Conservation (phyloP, 2,329 filamentous ascomycete species). For the Calcarisporium arbuscula region DNA sequence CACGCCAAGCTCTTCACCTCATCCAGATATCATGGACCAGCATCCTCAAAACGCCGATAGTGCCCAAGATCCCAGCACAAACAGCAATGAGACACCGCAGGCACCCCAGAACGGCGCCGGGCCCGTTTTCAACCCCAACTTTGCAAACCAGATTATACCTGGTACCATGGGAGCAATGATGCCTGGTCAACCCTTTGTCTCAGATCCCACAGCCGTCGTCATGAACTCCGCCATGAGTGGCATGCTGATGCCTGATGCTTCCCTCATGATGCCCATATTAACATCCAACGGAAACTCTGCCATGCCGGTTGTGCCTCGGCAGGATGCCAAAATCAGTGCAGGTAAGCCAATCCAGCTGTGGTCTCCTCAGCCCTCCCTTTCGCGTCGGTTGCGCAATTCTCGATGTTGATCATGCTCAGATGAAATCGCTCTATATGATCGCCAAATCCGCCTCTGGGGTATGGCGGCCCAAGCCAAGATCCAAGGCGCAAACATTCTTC, state of each 20-base stretch:
- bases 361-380: not conserved
- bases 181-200: slow-evolving; percentile 17
- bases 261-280: slow-evolving; percentile 24
- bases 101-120: too few relatives aligned
- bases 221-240: too few relatives aligned
- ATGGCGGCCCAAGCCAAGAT: slow-evolving; percentile 92
- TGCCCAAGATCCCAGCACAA: too few relatives aligned
- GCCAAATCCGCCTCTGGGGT: slow-evolving; percentile 95
- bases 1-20: too few relatives aligned
- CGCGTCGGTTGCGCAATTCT: not conserved
- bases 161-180: slow-evolving; percentile 17
- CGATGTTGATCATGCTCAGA: slow-evolving; percentile 42
- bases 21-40: too few relatives aligned
- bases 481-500: slow-evolving; percentile 79
- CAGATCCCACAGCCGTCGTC: slow-evolving; percentile 17
- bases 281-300: slow-evolving; percentile 22
- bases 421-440: slow-evolving; percentile 94
- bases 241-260: slow-evolving; percentile 19
- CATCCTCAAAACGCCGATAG: too few relatives aligned
- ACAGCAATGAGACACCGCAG: too few relatives aligned
- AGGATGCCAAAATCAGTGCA: slow-evolving; percentile 23
- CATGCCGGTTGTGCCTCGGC: slow-evolving; percentile 9
- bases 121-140: too few relatives aligned
- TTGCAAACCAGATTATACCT: too few relatives aligned
- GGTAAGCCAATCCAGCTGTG: too few relatives aligned